These are phyloP conservation scores for Theobroma grandiflorum DNA, from an alignment of 441 rosid genomes.

Conservation along the genomic window DNA sequence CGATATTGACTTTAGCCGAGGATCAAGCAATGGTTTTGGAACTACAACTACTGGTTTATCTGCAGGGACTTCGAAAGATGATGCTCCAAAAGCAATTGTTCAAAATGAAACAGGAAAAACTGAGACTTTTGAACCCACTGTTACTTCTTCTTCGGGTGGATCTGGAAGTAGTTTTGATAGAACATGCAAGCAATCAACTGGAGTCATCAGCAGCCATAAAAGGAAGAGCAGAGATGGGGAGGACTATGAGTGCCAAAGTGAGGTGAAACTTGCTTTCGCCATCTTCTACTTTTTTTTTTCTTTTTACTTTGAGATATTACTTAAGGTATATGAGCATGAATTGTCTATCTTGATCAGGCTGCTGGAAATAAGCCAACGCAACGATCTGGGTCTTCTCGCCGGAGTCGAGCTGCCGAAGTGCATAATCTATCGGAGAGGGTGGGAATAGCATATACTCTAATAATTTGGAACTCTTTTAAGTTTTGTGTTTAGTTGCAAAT, in stretches of 20 bases:
- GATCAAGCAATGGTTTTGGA: constrained; percentile 43
- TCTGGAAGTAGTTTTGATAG: constrained; percentile 65
- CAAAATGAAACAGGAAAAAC: constrained; percentile 44
- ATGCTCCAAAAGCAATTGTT: constrained; percentile 31
- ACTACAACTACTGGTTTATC: constrained; percentile 39
- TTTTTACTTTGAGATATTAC: neutral
- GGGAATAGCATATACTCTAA: constrained; percentile 2
- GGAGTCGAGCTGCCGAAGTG: constrained; percentile 81
- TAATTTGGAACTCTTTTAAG: constrained; percentile 13
- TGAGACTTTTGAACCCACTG: constrained; percentile 47
- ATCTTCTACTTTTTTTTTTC: neutral
- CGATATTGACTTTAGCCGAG: constrained; percentile 50
- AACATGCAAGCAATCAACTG: constrained; percentile 49
- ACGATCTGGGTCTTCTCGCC: constrained; percentile 58
- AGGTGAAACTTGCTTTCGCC: constrained; percentile 44
- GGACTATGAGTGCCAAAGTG: constrained; percentile 64
- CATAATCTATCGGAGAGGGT: constrained; percentile 87
- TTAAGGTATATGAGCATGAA: neutral
- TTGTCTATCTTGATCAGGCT: constrained; percentile 37
- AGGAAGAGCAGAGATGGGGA: constrained; percentile 62
- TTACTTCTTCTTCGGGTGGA: constrained; percentile 67
- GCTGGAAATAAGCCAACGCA: constrained; percentile 48
- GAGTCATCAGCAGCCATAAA: constrained; percentile 47
- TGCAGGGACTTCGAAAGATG: constrained; percentile 37
- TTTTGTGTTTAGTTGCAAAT: constrained; percentile 2